These are phyloP conservation scores for Leccinum variicolor DNA, from an alignment of 768 basidiomycete genomes.

Conservation along the genomic window DNA sequence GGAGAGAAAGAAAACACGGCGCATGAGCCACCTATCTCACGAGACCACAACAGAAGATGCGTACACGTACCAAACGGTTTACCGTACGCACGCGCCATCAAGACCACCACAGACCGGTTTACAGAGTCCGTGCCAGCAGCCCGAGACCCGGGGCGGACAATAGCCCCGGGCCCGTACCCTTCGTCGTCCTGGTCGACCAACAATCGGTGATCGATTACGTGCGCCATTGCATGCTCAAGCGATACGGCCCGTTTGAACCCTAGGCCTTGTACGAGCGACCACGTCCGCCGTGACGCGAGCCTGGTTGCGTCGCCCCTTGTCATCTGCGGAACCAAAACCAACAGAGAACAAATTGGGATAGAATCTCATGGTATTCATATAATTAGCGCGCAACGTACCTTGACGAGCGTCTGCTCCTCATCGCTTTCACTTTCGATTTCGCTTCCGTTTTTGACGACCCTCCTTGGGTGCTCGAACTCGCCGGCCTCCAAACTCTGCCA, in stretches of 20 bases:
- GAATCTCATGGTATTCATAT: neutral
- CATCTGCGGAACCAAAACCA: conserved; percentile 1
- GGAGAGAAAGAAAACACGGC: neutral
- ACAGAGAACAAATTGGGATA: neutral
- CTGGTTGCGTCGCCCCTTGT: neutral
- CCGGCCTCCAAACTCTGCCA: neutral
- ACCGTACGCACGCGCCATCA: neutral
- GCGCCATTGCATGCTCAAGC: neutral
- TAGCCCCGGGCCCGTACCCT: neutral
- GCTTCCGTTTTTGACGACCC: neutral
- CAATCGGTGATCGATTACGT: conserved; percentile 1
- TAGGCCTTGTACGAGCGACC: neutral
- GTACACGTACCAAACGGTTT: conserved; percentile 12
- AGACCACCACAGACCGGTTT: conserved; percentile 6
- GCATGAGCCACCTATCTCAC: neutral
- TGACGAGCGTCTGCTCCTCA: neutral
- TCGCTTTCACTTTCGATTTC: neutral
- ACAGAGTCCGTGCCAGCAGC: neutral
- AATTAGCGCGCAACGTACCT: conserved; percentile 4
- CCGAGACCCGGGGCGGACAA: conserved; percentile 2
- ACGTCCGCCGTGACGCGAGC: neutral
- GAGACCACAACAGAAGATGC: neutral
- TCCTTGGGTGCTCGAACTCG: neutral
- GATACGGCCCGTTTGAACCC: neutral
- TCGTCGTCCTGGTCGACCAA: neutral